A percentile compares a stretch with the other conserved stretches of the same genome.
Conservation (phyloP, 768 basidiomycete genomes). For the Cystofilobasidium bisporidii region DNA sequence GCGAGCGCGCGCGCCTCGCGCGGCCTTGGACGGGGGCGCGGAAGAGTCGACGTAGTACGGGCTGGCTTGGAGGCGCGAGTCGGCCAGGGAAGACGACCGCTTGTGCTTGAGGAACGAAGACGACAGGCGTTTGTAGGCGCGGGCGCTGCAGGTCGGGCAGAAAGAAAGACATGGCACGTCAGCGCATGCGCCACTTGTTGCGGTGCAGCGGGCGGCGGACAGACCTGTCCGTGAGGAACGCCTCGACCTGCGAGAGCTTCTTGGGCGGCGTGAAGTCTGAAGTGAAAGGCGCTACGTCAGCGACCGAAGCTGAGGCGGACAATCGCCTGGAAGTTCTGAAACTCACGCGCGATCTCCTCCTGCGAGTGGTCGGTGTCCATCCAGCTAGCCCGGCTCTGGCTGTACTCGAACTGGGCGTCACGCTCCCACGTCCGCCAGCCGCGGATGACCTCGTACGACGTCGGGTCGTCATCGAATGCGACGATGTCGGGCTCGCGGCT, state of each 20-base stretch:
- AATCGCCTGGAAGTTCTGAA: too few relatives aligned
- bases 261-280: conserved; percentile 14
- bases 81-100: neutral
- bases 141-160: neutral
- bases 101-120: conserved; percentile 2
- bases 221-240: conserved; percentile 1
- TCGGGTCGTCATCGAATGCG: conserved; percentile 17
- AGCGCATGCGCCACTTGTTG: too few relatives aligned
- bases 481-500: conserved; percentile 18
- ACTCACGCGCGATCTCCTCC: conserved; percentile 11
- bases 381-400: conserved; percentile 8
- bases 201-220: neutral
- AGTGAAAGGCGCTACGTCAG: neutral
- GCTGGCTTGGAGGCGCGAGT: conserved; percentile 8
- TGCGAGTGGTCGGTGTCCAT: conserved; percentile 10
- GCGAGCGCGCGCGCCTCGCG: neutral
- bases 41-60: conserved; percentile 12
- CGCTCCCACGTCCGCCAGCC: conserved; percentile 17
- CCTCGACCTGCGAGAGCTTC: conserved; percentile 4
- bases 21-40: neutral
- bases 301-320: neutral
- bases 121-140: neutral
- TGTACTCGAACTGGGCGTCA: conserved; percentile 15
- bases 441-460: conserved; percentile 6
- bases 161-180: too few relatives aligned